These are phyloP conservation scores for Suillus subluteus DNA, from an alignment of 768 basidiomycete genomes.

Conservation along the genomic window DNA sequence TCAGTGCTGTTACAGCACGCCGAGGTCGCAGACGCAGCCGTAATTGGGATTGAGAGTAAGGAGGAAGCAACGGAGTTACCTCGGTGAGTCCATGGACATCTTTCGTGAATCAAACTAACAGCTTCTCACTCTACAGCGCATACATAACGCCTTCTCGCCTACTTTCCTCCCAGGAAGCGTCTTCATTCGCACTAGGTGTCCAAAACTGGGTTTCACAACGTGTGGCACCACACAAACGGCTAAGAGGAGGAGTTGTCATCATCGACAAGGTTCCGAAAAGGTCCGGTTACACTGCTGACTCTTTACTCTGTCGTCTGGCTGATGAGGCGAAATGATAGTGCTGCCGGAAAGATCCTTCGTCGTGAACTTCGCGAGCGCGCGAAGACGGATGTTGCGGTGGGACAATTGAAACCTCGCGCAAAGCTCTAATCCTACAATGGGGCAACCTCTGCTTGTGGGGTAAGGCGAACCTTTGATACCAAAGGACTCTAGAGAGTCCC, in stretches of 20 bases:
- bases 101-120: background rate
- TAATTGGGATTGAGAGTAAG: constrained; percentile 72
- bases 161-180: constrained; percentile 22
- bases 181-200: constrained; percentile 51
- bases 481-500: background rate
- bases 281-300: constrained; percentile 12
- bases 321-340: constrained; percentile 43
- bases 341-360: constrained; percentile 87
- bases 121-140: constrained; percentile 43
- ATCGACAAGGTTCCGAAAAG: constrained; percentile 49
- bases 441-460: background rate
- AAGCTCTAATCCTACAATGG: constrained; percentile 19
- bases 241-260: constrained; percentile 74
- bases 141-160: constrained; percentile 48
- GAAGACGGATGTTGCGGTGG: constrained; percentile 49
- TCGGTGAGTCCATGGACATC: constrained; percentile 43
- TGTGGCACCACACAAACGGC: constrained; percentile 74
- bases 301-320: background rate
- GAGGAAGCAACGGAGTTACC: constrained; percentile 83
- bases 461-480: background rate
- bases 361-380: constrained; percentile 73
- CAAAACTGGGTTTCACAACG: constrained; percentile 67
- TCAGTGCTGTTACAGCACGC: constrained; percentile 74
- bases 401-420: constrained; percentile 22
- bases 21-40: constrained; percentile 77